phyloP scores from a whole-genome alignment of 805 yeast species.

The Vanderwaltozyma verrucispora region DNA sequence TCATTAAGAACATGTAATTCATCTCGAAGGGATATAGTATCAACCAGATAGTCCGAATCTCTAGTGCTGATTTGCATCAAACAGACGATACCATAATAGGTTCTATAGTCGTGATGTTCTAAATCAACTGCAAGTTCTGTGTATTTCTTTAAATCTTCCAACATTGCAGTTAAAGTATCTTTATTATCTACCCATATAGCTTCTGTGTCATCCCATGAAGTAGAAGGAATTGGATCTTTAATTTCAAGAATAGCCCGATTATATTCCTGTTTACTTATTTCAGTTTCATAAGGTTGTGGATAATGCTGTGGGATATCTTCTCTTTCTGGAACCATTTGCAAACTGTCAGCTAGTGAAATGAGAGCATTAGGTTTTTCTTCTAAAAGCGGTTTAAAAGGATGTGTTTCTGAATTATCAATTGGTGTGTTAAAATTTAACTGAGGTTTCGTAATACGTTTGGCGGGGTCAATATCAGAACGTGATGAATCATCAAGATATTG shows the following conservation, averaged over 20 bases:
- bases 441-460: conserved; percentile 47
- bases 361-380: conserved; percentile 63
- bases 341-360: conserved; percentile 43
- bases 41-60: conserved; percentile 77
- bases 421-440: conserved; percentile 48
- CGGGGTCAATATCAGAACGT: conserved; percentile 10
- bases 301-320: conserved; percentile 47
- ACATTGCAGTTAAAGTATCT: conserved; percentile 43
- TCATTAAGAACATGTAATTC: conserved; percentile 57
- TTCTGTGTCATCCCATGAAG: conserved; percentile 53
- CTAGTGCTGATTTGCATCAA: conserved; percentile 86
- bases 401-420: conserved; percentile 56
- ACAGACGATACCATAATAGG: conserved; percentile 85
- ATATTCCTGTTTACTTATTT: conserved; percentile 60
- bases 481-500: conserved; percentile 43
- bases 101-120: conserved; percentile 89
- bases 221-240: conserved; percentile 40
- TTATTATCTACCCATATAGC: conserved; percentile 65
- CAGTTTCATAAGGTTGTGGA: conserved; percentile 71
- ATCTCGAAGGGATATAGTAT: conserved; percentile 69
- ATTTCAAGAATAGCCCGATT: conserved; percentile 45
- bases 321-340: conserved; percentile 29
- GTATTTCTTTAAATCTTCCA: conserved; percentile 38
- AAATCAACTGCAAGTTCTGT: conserved; percentile 82
- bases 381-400: conserved; percentile 72